Base-by-base conservation (phyloP, 164 flowering plant species). In the Saururus chinensis region DNA sequence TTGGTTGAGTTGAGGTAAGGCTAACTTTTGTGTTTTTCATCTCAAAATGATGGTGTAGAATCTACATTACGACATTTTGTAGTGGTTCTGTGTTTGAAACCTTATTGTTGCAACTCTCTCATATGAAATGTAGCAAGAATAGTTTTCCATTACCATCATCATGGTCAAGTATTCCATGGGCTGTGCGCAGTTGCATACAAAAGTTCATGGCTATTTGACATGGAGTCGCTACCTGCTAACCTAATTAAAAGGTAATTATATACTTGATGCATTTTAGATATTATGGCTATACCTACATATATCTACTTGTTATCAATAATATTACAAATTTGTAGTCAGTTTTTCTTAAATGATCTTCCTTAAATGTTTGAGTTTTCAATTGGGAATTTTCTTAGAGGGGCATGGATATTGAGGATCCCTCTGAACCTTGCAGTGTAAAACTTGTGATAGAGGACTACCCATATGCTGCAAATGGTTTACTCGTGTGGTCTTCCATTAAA, bases 391-490 rank as follows among this genome's bases (percentile, higher is more conserved):
- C 9, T 60, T 68, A 53, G 77, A 90, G 98, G 87, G 98, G 97
- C 54, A 82, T 93, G 92, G 98, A 91, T 10, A 88, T 84, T 51
- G 91, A 88, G 75, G 98, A 93, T 77, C 82, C 96, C 55, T 74
- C 95, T 23, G 57, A 51, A 67, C 89, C 92, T 14, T 63, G 81
- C 62, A 95, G 97, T 11, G 72, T 93, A 51, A 82, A 66, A 68
- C 95, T 90, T 14, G 77, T 90, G 61, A 80, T 90, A 20, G 96
- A 88, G 73, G 98, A 93, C 74, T 93, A 90, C 62, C 98, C 98
- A 52, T 93, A 93, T 63, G 98, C 98, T 7, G 81, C 92, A 24
- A 97, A 93, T 63, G 98, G 98, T 20, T 89, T 93, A 53, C 95
- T 90, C 17, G 69, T 93, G 63, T 93, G 99, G 99, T 79, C 85